Percentiles rank a stretch among this genome's conserved stretches.
Conservation (phyloP, 2,329 filamentous ascomycete genomes). For the Camillea tinctor region DNA sequence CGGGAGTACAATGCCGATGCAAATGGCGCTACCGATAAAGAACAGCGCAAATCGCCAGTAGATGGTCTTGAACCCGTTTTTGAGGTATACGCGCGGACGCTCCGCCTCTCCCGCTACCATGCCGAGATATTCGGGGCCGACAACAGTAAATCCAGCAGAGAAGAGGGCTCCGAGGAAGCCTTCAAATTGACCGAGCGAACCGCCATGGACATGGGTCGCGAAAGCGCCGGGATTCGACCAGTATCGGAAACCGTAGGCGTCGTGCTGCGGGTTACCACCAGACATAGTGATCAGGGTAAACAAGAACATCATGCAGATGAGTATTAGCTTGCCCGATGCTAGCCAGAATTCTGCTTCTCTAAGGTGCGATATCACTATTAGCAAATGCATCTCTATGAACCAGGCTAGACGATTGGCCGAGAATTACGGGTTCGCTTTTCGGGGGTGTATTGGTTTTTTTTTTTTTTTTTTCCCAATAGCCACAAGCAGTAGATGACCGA, state of each 20-base stretch:
- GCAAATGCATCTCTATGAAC: not conserved
- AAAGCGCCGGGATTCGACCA: conserved; percentile 64
- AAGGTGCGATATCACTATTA: conserved; percentile 43
- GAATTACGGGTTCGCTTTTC: too few species aligned
- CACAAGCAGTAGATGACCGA: too few species aligned
- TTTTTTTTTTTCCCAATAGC: not conserved
- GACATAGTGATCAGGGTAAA: conserved; percentile 82
- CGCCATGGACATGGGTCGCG: conserved; percentile 56
- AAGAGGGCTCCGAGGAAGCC: conserved; percentile 61
- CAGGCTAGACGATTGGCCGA: not conserved
- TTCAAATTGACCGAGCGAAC: conserved; percentile 62
- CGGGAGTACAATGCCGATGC: conserved; percentile 61
- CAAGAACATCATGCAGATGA: conserved; percentile 65
- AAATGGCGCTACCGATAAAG: conserved; percentile 64
- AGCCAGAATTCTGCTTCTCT: conserved; percentile 73
- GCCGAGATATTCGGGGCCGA: conserved; percentile 60
- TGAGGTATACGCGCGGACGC: conserved; percentile 57
- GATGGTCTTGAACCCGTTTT: conserved; percentile 63
- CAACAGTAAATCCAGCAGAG: conserved; percentile 58
- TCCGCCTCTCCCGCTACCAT: conserved; percentile 53
- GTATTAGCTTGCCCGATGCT: conserved; percentile 60
- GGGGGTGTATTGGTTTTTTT: too few species aligned
- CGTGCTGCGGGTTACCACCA: conserved; percentile 69
- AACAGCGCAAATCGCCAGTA: conserved; percentile 66
- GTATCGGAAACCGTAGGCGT: conserved; percentile 69